These are phyloP conservation scores for Naganishia antarctica DNA, from an alignment of 768 basidiomycete genomes.

Conservation along the genomic window DNA sequence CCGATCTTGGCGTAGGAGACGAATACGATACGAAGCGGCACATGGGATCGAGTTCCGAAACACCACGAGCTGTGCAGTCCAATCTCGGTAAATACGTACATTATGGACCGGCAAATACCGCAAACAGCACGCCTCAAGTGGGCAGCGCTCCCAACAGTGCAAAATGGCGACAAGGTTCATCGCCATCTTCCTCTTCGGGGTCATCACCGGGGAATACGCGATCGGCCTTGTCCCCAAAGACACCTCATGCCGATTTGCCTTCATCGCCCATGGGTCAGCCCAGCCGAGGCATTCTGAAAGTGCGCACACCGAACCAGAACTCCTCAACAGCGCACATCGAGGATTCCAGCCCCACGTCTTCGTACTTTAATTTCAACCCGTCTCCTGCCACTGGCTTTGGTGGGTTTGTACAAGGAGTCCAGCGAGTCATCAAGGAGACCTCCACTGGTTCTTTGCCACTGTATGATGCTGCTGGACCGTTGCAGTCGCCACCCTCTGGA, in stretches of 20 bases:
- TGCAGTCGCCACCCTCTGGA: constrained; percentile 21
- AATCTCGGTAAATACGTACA: constrained; percentile 42
- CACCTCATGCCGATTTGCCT: constrained; percentile 42
- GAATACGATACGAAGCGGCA: constrained; percentile 42
- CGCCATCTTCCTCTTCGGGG: constrained; percentile 1
- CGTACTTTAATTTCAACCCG: constrained; percentile 49
- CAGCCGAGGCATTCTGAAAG: constrained; percentile 48
- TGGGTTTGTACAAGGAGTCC: constrained; percentile 36
- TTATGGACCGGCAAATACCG: constrained; percentile 13
- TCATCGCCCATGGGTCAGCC: constrained; percentile 32
- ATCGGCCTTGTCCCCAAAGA: constrained; percentile 46
- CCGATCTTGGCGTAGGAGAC: constrained; percentile 56
- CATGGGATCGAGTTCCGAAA: constrained; percentile 15
- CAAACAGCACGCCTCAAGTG: not conserved
- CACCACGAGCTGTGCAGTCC: constrained; percentile 39
- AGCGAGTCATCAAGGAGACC: constrained; percentile 23
- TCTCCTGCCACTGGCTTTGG: constrained; percentile 49
- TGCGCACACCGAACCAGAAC: constrained; percentile 33
- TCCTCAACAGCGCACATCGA: constrained; percentile 21
- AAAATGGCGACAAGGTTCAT: constrained; percentile 29
- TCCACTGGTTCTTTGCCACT: constrained; percentile 30
- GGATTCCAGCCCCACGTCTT: constrained; percentile 32
- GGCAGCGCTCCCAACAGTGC: constrained; percentile 10
- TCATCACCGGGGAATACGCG: constrained; percentile 12
- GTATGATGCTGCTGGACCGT: constrained; percentile 23